Percentiles rank a stretch among this genome's conserved stretches.
Conservation (phyloP, 1,284 basidiomycete genomes). For the Meira miltonrushii region DNA sequence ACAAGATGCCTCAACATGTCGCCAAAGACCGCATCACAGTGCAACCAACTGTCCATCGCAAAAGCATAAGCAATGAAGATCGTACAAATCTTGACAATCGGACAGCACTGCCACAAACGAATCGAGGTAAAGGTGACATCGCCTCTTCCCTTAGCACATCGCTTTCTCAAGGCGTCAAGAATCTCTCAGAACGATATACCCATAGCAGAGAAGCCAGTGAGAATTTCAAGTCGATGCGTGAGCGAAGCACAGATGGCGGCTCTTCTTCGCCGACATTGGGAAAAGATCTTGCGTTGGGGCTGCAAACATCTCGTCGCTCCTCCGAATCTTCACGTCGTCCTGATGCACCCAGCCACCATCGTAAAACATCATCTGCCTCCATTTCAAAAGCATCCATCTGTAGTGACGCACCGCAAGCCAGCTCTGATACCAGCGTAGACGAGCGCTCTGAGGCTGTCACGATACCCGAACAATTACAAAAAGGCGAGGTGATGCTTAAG, state of each 20-base stretch:
- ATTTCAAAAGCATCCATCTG: background rate
- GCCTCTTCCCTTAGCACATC: background rate
- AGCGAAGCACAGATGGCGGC: no score
- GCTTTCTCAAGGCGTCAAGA: constrained; percentile 2
- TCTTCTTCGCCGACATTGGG: no score
- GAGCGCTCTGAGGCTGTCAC: background rate
- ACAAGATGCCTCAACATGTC: background rate
- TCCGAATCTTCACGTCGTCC: background rate
- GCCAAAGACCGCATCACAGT: background rate
- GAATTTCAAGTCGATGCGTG: constrained; percentile 13
- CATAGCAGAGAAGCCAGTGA: constrained; percentile 10
- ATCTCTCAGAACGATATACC: constrained; percentile 1
- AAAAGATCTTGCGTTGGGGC: no score
- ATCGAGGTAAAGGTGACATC: background rate
- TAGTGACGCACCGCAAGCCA: background rate
- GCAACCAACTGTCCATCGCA: background rate
- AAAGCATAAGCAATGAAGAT: background rate
- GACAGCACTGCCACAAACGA: background rate
- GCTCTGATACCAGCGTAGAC: background rate
- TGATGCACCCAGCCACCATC: background rate
- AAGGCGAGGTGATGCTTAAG: constrained; percentile 66
- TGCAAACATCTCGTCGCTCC: background rate
- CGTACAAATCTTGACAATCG: background rate
- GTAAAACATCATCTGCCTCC: background rate
- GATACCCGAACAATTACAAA: constrained; percentile 21